A percentile compares a stretch with the other conserved stretches of the same genome.
These are phyloP conservation scores for Vigna unguiculata DNA, from an alignment of 306 rosid genomes.

Conservation along the genomic window DNA sequence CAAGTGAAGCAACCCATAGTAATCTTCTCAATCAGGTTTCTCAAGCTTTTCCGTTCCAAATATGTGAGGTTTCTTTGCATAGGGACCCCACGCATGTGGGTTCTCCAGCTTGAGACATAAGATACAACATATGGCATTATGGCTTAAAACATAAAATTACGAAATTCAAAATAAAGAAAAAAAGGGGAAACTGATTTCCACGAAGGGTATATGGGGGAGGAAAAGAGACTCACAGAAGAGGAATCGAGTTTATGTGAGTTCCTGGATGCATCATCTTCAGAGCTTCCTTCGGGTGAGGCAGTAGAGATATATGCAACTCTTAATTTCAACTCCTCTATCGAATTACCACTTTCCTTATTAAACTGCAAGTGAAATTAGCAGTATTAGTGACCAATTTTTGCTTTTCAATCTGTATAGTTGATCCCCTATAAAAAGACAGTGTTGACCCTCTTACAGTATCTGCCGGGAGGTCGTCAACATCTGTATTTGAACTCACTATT, in stretches of 20 bases:
- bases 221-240: conserved; percentile 69
- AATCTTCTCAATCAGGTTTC: too few species aligned
- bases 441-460: conserved; percentile 68
- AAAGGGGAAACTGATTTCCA: conserved; percentile 28
- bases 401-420: conserved; percentile 26
- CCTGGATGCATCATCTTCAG: conserved; percentile 66
- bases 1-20: conserved; percentile 6
- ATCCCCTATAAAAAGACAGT: conserved; percentile 40
- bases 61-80: too few species aligned
- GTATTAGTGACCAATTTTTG: conserved; percentile 24
- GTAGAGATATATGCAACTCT: conserved; percentile 68
- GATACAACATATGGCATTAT: conserved; percentile 25
- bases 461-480: conserved; percentile 78
- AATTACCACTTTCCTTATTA: conserved; percentile 79
- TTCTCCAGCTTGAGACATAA: conserved; percentile 3
- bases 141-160: conserved; percentile 27
- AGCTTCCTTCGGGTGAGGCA: conserved; percentile 57
- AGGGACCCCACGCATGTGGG: too few species aligned
- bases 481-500: conserved; percentile 68
- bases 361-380: conserved; percentile 62
- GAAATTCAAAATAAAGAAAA: conserved; percentile 17
- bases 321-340: conserved; percentile 87
- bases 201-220: neutral
- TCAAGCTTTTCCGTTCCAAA: too few species aligned
- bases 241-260: conserved; percentile 55